A percentile compares a stretch with the other conserved stretches of the same genome.
These are phyloP conservation scores for Gossypium laxum DNA, from an alignment of 441 rosid genomes.

Conservation along the genomic window DNA sequence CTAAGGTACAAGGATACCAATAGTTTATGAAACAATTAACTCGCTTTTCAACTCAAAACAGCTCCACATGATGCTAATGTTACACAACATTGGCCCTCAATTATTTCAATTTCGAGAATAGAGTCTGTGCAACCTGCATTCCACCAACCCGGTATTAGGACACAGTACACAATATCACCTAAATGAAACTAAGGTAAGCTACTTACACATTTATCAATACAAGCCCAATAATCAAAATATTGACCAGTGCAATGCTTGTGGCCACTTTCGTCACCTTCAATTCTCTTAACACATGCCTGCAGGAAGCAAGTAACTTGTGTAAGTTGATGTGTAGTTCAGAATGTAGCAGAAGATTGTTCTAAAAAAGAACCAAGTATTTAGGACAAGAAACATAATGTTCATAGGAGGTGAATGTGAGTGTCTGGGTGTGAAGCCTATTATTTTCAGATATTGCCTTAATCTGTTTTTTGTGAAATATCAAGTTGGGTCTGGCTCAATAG, in stretches of 20 bases:
- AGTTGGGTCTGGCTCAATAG: neutral
- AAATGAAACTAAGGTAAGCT: neutral
- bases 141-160: neutral
- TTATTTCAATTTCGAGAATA: slow-evolving; percentile 44
- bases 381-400: neutral
- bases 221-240: slow-evolving; percentile 64
- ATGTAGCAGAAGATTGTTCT: neutral
- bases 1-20: neutral
- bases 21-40: neutral
- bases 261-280: slow-evolving; percentile 52
- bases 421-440: neutral
- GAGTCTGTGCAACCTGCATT: slow-evolving; percentile 50
- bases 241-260: slow-evolving; percentile 76
- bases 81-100: neutral
- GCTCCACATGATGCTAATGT: neutral
- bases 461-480: neutral
- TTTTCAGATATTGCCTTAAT: neutral
- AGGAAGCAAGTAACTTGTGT: neutral
- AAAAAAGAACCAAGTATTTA: neutral
- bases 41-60: neutral
- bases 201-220: slow-evolving; percentile 75
- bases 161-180: neutral
- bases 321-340: neutral
- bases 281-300: slow-evolving; percentile 63
- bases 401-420: neutral